Evolutionary conservation across 75 land plant species (phyloP).

Genomic region (Cryptomeria japonica): DNA sequence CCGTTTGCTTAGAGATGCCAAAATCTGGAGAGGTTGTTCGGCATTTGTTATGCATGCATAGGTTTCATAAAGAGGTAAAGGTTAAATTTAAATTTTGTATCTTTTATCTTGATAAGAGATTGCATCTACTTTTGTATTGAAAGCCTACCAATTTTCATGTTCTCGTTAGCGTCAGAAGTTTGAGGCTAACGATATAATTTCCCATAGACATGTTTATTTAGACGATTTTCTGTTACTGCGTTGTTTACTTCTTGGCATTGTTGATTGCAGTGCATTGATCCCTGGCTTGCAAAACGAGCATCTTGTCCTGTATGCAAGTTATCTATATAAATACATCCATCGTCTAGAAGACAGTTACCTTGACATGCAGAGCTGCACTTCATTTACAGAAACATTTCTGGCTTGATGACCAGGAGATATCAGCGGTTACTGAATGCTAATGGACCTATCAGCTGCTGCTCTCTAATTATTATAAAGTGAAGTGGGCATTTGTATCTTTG

Average conservation of each 20-base stretch:
- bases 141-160: neutral
- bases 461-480: neutral
- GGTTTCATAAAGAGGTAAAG: slow-evolving; percentile 79
- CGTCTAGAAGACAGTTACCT: neutral
- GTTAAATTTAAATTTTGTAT: neutral
- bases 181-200: neutral
- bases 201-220: neutral
- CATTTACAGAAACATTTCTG: neutral
- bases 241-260: slow-evolving; percentile 2
- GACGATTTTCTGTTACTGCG: neutral
- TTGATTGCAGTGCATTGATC: slow-evolving; percentile 67
- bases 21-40: slow-evolving; percentile 63
- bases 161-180: neutral
- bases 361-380: neutral
- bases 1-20: slow-evolving; percentile 80
- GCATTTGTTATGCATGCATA: slow-evolving; percentile 88
- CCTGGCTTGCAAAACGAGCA: slow-evolving; percentile 55
- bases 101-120: neutral
- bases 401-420: neutral
- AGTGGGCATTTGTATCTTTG: neutral
- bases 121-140: neutral
- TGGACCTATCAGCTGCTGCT: neutral
- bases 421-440: neutral
- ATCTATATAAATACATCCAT: slow-evolving; percentile 16
- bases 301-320: slow-evolving; percentile 73